Base-by-base conservation (phyloP, 495 filamentous ascomycete species). In the Penicillium macrosclerotiorum region DNA sequence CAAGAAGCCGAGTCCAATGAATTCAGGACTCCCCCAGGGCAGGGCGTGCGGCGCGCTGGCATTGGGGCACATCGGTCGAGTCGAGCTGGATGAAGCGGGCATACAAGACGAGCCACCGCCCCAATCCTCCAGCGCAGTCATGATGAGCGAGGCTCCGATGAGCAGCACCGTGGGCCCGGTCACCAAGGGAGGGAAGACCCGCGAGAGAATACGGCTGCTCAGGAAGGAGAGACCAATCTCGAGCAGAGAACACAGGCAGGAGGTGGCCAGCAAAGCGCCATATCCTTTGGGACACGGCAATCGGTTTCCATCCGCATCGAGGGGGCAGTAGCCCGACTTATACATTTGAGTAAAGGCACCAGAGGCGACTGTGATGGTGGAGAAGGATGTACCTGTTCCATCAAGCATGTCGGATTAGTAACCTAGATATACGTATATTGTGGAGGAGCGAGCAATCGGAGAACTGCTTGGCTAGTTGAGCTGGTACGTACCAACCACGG, bases 261-360 rank as follows among this genome's bases (percentile, higher is more conserved):
- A 80, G 2, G 90, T 96, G 12, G 88, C 91, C 18, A 93, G 65
- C 23, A 94, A 73, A 8, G 89, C 89, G 11, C 90, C 91, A 53
- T 96, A 96, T 8, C 84, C 90, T 30, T 86, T 73, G 0, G 89
- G 91, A 49, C 90, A 96, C 4, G 89, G 84, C 5, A 95, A 75
- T 35, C 71, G 75, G 27, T 70, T 81, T 23, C 87, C 88, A 42
- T 83, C 70, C 2, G 68, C 70, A 36, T 69, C 81, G 1, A 73
- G 66, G 1, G 87, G 87, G 47, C 90, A 95, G 40, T 73, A 77
- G 14, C 90, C 90, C 32, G 87, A 90, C 18, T 67, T 69, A 62
- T 96, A 95, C 88, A 95, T 95, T 55, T 95, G 89, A 8, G 64
- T 47, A 37, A 96, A 83, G 0, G 83, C 86, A 17, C 87, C 88